phyloP scores from a whole-genome alignment of 495 filamentous ascomycete species.

The Sordaria brevicollis region DNA sequence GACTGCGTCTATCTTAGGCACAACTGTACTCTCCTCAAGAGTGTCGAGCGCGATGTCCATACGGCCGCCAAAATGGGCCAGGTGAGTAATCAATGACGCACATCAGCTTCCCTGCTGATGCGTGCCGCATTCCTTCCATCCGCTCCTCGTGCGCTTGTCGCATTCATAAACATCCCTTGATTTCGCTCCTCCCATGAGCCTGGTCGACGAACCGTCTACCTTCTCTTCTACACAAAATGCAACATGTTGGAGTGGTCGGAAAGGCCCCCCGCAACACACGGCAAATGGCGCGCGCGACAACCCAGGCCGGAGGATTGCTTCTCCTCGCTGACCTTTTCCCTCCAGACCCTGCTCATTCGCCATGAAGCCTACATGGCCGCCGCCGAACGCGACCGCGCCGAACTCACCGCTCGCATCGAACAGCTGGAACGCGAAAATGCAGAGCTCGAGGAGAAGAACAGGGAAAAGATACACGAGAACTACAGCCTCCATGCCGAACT shows the following conservation, averaged over 20 bases:
- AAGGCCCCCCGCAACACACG: background rate
- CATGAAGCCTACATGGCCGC: conserved; percentile 91
- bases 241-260: background rate
- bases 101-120: background rate
- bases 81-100: conserved; percentile 41
- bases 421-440: conserved; percentile 67
- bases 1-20: conserved; percentile 73
- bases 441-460: conserved; percentile 63
- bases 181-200: background rate
- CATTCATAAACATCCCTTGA: background rate
- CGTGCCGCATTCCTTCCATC: background rate
- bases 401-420: conserved; percentile 60
- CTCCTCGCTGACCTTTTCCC: conserved; percentile 34
- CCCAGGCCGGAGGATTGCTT: conserved; percentile 4
- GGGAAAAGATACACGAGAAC: conserved; percentile 68
- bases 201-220: background rate
- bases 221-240: background rate
- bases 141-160: background rate
- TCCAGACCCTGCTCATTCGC: conserved; percentile 81
- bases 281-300: conserved; percentile 1
- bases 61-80: conserved; percentile 80
- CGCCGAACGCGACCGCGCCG: conserved; percentile 68
- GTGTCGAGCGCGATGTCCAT: conserved; percentile 75
- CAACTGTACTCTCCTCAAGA: conserved; percentile 66
- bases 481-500: conserved; percentile 66